phyloP scores from a whole-genome alignment of 1,284 basidiomycete genomes.

The Trametes polyzona region DNA sequence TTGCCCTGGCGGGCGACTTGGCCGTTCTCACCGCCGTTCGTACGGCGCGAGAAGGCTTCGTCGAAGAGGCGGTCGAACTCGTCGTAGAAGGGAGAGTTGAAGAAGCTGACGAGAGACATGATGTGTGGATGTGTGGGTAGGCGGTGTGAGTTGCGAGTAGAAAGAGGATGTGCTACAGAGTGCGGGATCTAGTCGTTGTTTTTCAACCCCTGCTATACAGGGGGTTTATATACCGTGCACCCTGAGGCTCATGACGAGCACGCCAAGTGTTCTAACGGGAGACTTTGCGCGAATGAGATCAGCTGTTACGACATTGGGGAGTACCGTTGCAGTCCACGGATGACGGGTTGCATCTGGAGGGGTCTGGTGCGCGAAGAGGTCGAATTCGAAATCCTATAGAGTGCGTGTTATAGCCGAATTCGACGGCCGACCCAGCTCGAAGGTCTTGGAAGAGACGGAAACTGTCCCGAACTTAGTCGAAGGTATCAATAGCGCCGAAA shows the following conservation, averaged over 20 bases:
- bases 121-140: not conserved
- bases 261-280: not conserved
- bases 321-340: not conserved
- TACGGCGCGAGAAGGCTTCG: slow-evolving; percentile 43
- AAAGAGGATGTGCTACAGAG: too few species aligned
- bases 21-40: not conserved
- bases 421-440: not conserved
- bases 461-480: slow-evolving; percentile 1
- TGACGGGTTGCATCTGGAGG: not conserved
- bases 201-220: not conserved
- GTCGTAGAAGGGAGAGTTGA: slow-evolving; percentile 52
- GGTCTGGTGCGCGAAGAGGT: not conserved
- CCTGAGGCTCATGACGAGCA: not conserved
- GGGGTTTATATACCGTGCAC: not conserved
- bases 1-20: slow-evolving; percentile 9
- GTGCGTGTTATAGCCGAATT: too few species aligned
- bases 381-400: too few species aligned
- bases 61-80: slow-evolving; percentile 56
- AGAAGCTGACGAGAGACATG: slow-evolving; percentile 36
- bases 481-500: not conserved
- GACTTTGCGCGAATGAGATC: slow-evolving; percentile 1
- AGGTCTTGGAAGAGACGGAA: not conserved
- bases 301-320: slow-evolving; percentile 8
- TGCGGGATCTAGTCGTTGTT: not conserved
- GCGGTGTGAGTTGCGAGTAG: not conserved